A percentile compares a stretch with the other conserved stretches of the same genome.
These are phyloP conservation scores for Aspergillus glaucus DNA, from an alignment of 2,329 filamentous ascomycete species.

Conservation along the genomic window DNA sequence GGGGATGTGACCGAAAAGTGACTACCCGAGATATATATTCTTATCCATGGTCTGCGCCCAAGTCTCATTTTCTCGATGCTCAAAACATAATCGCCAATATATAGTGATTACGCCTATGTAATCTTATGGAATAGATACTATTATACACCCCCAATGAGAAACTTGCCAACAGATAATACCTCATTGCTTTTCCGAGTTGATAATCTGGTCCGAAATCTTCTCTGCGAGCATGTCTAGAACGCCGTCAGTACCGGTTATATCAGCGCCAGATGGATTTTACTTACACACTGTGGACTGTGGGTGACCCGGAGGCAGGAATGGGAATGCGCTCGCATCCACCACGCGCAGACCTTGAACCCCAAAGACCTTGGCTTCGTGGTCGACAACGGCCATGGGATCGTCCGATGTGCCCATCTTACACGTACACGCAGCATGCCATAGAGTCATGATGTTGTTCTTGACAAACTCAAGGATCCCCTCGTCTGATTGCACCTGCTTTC, in stretches of 20 bases:
- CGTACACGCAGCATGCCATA: constrained; percentile 25
- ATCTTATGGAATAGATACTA: no score
- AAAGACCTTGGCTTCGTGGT: constrained; percentile 23
- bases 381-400: constrained; percentile 26
- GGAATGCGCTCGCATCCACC: constrained; percentile 31
- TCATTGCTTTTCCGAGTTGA: neutral
- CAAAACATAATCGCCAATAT: no score
- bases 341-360: constrained; percentile 26
- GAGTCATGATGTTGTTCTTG: constrained; percentile 19
- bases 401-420: constrained; percentile 24
- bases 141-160: no score
- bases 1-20: no score
- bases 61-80: no score
- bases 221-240: constrained; percentile 29
- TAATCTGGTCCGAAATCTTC: constrained; percentile 25
- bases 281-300: constrained; percentile 30
- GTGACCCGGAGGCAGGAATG: constrained; percentile 36
- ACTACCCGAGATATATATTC: no score
- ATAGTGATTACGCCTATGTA: no score
- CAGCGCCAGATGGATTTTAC: constrained; percentile 5
- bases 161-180: neutral
- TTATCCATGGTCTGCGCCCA: no score
- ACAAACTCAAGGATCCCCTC: constrained; percentile 36
- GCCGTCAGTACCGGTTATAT: neutral
- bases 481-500: constrained; percentile 34